Conservation (phyloP, 2,329 filamentous ascomycete species). For the Claviceps sp. region DNA sequence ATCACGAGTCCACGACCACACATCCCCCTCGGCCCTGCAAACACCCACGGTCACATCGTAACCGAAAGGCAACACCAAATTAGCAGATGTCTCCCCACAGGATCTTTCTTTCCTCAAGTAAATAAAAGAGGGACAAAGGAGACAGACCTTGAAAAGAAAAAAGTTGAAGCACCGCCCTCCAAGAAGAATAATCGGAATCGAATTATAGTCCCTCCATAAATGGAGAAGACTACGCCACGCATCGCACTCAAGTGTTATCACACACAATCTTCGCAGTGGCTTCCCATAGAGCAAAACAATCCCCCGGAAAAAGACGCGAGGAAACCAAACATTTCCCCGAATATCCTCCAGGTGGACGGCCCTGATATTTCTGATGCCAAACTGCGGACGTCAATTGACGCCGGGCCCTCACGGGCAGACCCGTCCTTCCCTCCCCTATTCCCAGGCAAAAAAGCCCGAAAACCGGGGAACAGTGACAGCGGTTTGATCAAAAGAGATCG, state of each 20-base stretch:
- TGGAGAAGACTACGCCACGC: constrained; percentile 10
- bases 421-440: constrained; percentile 7
- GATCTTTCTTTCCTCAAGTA: not conserved
- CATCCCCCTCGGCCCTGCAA: no score
- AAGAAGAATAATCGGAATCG: constrained; percentile 15
- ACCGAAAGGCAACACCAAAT: constrained; percentile 3
- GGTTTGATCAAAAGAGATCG: constrained; percentile 2
- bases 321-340: not conserved
- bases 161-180: constrained; percentile 12
- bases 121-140: not conserved
- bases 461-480: constrained; percentile 7
- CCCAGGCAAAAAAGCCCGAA: not conserved
- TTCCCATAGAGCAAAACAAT: constrained; percentile 9
- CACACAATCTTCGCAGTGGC: constrained; percentile 13
- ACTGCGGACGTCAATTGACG: constrained; percentile 12
- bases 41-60: not conserved
- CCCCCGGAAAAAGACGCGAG: not conserved
- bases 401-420: constrained; percentile 13
- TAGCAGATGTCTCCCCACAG: constrained; percentile 1
- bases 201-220: constrained; percentile 8
- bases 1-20: not conserved
- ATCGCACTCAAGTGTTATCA: constrained; percentile 13
- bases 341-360: not conserved
- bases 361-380: constrained; percentile 14
- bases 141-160: constrained; percentile 9